Evolutionary conservation across 495 filamentous ascomycete genomes (phyloP).

Genomic region (Oidiodendron maius): DNA sequence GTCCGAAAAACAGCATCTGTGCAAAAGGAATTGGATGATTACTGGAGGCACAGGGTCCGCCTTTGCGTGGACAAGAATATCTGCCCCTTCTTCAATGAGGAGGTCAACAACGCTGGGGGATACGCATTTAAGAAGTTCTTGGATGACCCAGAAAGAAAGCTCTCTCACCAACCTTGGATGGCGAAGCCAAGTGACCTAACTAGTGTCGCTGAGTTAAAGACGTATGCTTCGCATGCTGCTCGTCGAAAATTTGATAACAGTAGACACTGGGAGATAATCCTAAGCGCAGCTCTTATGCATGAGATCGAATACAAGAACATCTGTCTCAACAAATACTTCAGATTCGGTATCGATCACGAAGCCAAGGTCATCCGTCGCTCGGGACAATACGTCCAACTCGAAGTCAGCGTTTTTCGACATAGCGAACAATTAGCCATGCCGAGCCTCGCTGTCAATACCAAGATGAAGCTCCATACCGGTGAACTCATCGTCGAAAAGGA

Average conservation of each 20-base stretch:
- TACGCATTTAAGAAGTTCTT: not conserved
- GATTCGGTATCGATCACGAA: not conserved
- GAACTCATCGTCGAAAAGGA: not conserved
- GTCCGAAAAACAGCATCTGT: not conserved
- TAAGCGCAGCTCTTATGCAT: not conserved
- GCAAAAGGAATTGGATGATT: not conserved
- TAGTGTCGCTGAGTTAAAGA: not conserved
- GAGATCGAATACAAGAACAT: not conserved
- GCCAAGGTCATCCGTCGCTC: not conserved
- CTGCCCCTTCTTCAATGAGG: not conserved
- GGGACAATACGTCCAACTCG: not conserved
- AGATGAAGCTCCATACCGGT: not conserved
- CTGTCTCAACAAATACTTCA: not conserved
- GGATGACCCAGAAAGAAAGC: not conserved
- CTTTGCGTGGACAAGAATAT: not conserved
- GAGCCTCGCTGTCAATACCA: not conserved
- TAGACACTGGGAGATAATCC: not conserved
- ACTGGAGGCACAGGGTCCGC: not conserved
- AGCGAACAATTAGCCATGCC: not conserved
- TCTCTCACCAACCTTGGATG: not conserved
- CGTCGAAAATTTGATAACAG: not conserved
- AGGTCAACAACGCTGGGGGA: not conserved
- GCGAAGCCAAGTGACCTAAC: not conserved
- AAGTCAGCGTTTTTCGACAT: not conserved
- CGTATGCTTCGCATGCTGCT: not conserved